A percentile compares a stretch with the other conserved stretches of the same genome.
phyloP scores from a whole-genome alignment of 768 basidiomycete species.

The Solioccasus polychromus region DNA sequence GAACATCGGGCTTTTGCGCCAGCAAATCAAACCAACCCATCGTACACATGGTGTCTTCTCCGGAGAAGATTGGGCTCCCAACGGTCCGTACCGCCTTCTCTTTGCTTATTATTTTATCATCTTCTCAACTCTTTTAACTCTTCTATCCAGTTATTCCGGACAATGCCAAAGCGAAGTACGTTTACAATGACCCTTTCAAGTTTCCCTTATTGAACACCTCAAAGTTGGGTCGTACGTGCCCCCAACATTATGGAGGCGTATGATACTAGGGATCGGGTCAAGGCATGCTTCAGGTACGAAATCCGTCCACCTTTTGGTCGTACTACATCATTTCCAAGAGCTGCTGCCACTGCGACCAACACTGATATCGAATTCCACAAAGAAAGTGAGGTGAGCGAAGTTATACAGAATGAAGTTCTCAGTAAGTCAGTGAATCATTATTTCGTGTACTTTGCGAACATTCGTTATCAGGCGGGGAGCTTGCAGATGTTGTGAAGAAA shows the following conservation, averaged over 20 bases:
- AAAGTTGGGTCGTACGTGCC: slow-evolving; percentile 74
- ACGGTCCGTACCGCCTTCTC: slow-evolving; percentile 46
- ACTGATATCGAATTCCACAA: slow-evolving; percentile 48
- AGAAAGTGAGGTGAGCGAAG: slow-evolving; percentile 43
- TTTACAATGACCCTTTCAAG: not conserved
- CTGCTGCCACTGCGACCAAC: slow-evolving; percentile 64
- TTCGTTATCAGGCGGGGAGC: slow-evolving; percentile 54
- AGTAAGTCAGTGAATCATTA: slow-evolving; percentile 36
- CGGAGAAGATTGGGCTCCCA: slow-evolving; percentile 73
- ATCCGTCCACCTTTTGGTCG: not conserved
- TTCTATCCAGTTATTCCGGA: slow-evolving; percentile 69
- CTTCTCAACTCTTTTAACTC: not conserved
- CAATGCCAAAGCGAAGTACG: slow-evolving; percentile 69
- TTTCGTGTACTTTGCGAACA: not conserved
- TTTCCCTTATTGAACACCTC: too few species aligned
- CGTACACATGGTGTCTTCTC: slow-evolving; percentile 79
- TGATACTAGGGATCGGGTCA: slow-evolving; percentile 55
- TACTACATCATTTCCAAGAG: slow-evolving; percentile 37
- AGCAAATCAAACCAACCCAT: slow-evolving; percentile 75
- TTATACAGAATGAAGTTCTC: slow-evolving; percentile 66
- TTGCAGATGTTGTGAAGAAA: slow-evolving; percentile 56
- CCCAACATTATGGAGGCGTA: slow-evolving; percentile 61
- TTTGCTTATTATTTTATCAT: too few species aligned
- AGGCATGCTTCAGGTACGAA: slow-evolving; percentile 69
- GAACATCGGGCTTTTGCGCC: slow-evolving; percentile 74